These are phyloP conservation scores for Primulina huaijiensis DNA, from an alignment of 257 asterid species.

Conservation along the genomic window DNA sequence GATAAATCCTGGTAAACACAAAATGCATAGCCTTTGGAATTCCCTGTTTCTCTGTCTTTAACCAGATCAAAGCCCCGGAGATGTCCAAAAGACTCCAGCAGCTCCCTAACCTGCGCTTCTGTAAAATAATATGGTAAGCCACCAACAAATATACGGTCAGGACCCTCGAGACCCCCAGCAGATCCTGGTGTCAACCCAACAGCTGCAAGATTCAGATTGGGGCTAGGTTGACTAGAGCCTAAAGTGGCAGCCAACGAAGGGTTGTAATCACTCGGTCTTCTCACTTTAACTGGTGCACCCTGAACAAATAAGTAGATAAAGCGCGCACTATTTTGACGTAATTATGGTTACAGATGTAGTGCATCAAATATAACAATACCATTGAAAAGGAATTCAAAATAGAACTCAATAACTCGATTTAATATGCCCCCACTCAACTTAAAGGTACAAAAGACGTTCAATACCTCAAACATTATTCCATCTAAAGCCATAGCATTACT, in stretches of 20 bases:
- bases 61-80: constrained; percentile 95
- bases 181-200: constrained; percentile 94
- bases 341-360: not conserved
- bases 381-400: not conserved
- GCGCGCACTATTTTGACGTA: not conserved
- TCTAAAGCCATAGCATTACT: constrained; percentile 98
- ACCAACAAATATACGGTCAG: constrained; percentile 94
- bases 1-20: constrained; percentile 90
- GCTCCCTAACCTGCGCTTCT: constrained; percentile 88
- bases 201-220: constrained; percentile 79
- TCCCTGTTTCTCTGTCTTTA: constrained; percentile 97
- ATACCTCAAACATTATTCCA: constrained; percentile 95
- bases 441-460: not conserved
- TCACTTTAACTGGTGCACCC: constrained; percentile 99
- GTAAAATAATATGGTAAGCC: constrained; percentile 96
- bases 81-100: constrained; percentile 95
- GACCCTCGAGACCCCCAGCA: constrained; percentile 95
- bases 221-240: constrained; percentile 96
- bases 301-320: constrained; percentile 26
- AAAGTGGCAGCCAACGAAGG: constrained; percentile 97
- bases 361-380: constrained; percentile 14
- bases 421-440: constrained; percentile 1
- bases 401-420: not conserved
- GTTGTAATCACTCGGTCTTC: constrained; percentile 96
- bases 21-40: constrained; percentile 98